Evolutionary conservation across 1,284 basidiomycete species (phyloP), one percentile per base, ranked within the genome.

Genomic region (Sanghuangporus weigelae): DNA sequence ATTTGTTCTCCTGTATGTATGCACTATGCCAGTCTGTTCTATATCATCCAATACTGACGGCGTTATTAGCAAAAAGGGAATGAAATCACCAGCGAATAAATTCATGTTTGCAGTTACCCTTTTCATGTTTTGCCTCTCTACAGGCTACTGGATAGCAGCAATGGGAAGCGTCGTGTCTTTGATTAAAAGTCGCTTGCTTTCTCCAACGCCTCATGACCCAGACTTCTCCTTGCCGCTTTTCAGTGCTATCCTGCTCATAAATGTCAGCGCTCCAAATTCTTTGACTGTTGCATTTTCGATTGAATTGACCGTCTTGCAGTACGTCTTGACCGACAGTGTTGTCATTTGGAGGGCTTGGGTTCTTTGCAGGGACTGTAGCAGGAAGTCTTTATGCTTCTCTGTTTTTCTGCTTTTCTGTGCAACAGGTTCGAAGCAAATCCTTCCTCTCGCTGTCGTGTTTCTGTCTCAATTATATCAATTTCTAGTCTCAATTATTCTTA

Each of bases 331-430:
- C 5, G 57, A 58, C 14, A 39, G 57, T 10, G 57, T 58, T 11
- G 57, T 58, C 19, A 31, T 58, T 4, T 58, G 57, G 57, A 44
- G 57, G 26, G 57, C 57, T 14, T 40, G 39, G 57, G 40, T 58
- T 1, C 16, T 58, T 19, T 58, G 57, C 39, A 21, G 57, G 26
- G 19, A 58, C 35, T 7, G 14, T 14, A 26, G 57, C 40, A 31
- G 19, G 39, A 58, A 44, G 39, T 19, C 26, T 21, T 16, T 58
- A 12, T 10, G 5, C 21, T 14, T 58, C 39, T 26, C 57, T 4
- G 26, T 58, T 16, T 16, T 39, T 11, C 21, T 58, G 42, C 26
- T 42, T 16, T 19, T 39, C 1, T 58, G 57, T 31, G 19, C 44
- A 26, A 14, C 44, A 21, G 39, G 57, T 58, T 19, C 10, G 57